Evolutionary conservation across 2,329 filamentous ascomycete species (phyloP).

Genomic region (Aureobasidium mangrovei): DNA sequence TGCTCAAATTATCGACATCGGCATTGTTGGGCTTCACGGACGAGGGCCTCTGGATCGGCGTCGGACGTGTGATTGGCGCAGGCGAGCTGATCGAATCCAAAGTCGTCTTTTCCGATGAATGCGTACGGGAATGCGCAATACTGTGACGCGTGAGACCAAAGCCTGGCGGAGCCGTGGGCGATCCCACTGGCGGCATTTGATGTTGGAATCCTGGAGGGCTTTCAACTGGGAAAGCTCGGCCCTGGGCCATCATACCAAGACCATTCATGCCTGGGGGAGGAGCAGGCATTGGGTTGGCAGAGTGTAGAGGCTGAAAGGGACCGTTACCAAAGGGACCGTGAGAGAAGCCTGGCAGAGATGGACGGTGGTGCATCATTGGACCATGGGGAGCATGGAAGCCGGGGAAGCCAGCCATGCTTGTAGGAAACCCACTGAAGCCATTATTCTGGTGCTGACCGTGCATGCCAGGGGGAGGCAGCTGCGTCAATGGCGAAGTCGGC

Average conservation of each 20-base stretch:
- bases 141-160: slow-evolving; percentile 27
- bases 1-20: slow-evolving; percentile 42
- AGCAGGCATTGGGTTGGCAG: slow-evolving; percentile 40
- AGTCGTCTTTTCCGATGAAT: slow-evolving; percentile 51
- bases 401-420: slow-evolving; percentile 46
- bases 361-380: slow-evolving; percentile 47
- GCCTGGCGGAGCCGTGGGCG: slow-evolving; percentile 28
- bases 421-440: slow-evolving; percentile 35
- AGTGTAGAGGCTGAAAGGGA: slow-evolving; percentile 43
- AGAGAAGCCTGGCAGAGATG: slow-evolving; percentile 46
- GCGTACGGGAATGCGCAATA: slow-evolving; percentile 62
- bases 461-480: slow-evolving; percentile 47
- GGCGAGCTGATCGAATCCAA: slow-evolving; percentile 53
- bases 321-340: slow-evolving; percentile 43
- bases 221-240: slow-evolving; percentile 46
- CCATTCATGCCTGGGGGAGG: slow-evolving; percentile 52
- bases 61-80: slow-evolving; percentile 70
- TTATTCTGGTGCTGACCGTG: slow-evolving; percentile 34
- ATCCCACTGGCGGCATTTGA: slow-evolving; percentile 20
- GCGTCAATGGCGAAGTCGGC: slow-evolving; percentile 47
- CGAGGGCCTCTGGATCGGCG: slow-evolving; percentile 79
- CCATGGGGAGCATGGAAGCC: slow-evolving; percentile 37
- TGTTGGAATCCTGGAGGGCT: slow-evolving; percentile 48
- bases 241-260: slow-evolving; percentile 51
- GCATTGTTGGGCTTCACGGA: slow-evolving; percentile 54